These are phyloP conservation scores for Penicillium nucicola DNA, from an alignment of 495 filamentous ascomycete species.

Conservation along the genomic window DNA sequence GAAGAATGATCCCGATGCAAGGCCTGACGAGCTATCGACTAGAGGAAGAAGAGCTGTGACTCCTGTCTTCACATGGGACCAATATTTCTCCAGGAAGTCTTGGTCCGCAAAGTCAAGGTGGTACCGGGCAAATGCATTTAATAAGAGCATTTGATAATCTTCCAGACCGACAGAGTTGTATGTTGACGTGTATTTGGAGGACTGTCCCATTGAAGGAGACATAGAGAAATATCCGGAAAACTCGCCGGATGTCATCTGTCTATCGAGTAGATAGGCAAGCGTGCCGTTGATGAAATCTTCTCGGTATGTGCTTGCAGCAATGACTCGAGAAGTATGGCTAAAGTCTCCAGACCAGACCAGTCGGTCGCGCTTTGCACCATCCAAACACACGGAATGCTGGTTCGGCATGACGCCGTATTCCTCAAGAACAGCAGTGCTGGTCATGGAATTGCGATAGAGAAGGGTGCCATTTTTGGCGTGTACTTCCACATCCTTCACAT, in stretches of 20 bases:
- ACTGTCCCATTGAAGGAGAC: constrained; percentile 8
- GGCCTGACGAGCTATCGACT: not conserved
- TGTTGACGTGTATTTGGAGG: constrained; percentile 4
- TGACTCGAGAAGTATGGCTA: constrained; percentile 16
- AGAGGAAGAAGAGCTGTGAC: not conserved
- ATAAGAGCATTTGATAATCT: constrained; percentile 12
- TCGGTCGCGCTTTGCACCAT: constrained; percentile 29
- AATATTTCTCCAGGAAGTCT: constrained; percentile 3
- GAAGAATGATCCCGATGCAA: not conserved
- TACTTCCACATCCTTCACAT: constrained; percentile 29
- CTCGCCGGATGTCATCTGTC: not conserved
- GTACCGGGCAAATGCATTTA: constrained; percentile 10
- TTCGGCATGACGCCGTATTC: constrained; percentile 25
- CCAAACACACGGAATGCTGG: constrained; percentile 20
- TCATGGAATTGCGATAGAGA: constrained; percentile 26
- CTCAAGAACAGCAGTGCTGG: constrained; percentile 12
- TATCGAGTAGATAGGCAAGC: constrained; percentile 1
- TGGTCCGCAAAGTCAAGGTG: constrained; percentile 4
- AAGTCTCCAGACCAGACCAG: constrained; percentile 23
- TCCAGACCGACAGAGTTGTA: constrained; percentile 9
- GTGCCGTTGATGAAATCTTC: constrained; percentile 7
- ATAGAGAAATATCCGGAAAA: constrained; percentile 9
- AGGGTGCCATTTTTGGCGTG: constrained; percentile 23
- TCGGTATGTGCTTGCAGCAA: constrained; percentile 12
- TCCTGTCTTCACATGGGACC: constrained; percentile 3